A percentile compares a stretch with the other conserved stretches of the same genome.
phyloP scores from a whole-genome alignment of 2,329 filamentous ascomycete genomes.

The Alternaria viburni region DNA sequence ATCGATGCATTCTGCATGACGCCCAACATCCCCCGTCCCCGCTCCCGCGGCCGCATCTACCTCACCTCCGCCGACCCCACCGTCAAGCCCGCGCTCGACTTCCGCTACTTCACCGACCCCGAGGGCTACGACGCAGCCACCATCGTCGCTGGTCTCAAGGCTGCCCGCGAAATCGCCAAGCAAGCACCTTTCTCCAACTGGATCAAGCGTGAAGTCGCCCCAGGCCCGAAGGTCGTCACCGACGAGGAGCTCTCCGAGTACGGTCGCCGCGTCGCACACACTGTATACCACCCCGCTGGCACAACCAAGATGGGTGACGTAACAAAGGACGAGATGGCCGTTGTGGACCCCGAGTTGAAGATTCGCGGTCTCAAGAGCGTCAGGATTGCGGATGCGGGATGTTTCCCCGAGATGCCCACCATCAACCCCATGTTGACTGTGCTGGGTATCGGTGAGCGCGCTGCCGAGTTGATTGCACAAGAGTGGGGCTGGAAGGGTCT shows the following conservation, averaged over 20 bases:
- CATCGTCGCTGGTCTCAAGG: slow-evolving; percentile 77
- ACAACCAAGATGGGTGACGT: slow-evolving; percentile 90
- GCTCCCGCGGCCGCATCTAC: slow-evolving; percentile 78
- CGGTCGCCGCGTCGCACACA: slow-evolving; percentile 80
- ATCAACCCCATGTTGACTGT: slow-evolving; percentile 94
- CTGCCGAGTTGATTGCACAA: slow-evolving; percentile 81
- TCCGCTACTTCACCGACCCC: slow-evolving; percentile 87
- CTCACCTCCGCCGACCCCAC: slow-evolving; percentile 76
- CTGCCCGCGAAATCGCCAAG: slow-evolving; percentile 76
- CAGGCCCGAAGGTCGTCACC: slow-evolving; percentile 73
- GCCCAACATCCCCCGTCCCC: slow-evolving; percentile 84
- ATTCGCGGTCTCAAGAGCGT: slow-evolving; percentile 75
- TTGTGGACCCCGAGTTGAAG: slow-evolving; percentile 78
- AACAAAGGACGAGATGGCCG: slow-evolving; percentile 70
- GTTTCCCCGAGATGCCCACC: slow-evolving; percentile 85
- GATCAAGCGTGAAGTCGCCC: slow-evolving; percentile 82
- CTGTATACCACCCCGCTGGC: slow-evolving; percentile 87
- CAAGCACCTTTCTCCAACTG: slow-evolving; percentile 80
- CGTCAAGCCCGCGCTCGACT: slow-evolving; percentile 83
- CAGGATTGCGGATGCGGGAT: slow-evolving; percentile 82
- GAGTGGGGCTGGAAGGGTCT: slow-evolving; percentile 70
- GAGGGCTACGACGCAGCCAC: slow-evolving; percentile 86
- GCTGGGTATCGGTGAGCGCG: slow-evolving; percentile 80
- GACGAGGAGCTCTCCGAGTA: slow-evolving; percentile 85
- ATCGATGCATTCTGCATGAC: slow-evolving; percentile 91